These are phyloP conservation scores for Clausena lansium DNA, from an alignment of 345 rosid genomes.

Conservation along the genomic window DNA sequence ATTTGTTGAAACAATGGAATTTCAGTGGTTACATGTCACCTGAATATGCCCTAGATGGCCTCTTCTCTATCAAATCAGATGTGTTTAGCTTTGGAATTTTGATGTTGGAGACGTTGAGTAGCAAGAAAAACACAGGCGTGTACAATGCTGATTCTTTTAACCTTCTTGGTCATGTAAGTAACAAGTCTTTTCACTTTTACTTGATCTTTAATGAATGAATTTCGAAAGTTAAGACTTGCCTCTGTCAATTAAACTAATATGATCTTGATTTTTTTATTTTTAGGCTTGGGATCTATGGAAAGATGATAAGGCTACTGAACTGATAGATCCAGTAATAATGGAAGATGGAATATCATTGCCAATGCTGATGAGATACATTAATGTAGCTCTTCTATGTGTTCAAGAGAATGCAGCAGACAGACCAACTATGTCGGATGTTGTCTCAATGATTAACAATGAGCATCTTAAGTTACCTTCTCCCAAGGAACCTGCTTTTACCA, in stretches of 20 bases:
- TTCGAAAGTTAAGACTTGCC: neutral
- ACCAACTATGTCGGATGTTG: neutral
- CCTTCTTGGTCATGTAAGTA: conserved; percentile 30
- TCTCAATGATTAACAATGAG: neutral
- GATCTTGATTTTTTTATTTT: neutral
- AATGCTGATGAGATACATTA: neutral
- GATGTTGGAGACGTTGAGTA: conserved; percentile 41
- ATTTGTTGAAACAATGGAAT: neutral
- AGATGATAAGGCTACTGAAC: neutral
- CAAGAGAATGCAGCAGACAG: neutral
- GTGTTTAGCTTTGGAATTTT: conserved; percentile 13
- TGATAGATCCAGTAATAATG: neutral
- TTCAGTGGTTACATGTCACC: conserved; percentile 48
- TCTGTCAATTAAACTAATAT: neutral
- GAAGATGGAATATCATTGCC: neutral
- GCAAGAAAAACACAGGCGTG: conserved; percentile 48
- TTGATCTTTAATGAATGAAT: neutral
- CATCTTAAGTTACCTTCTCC: neutral
- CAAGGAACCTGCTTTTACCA: neutral
- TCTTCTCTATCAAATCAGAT: conserved; percentile 12
- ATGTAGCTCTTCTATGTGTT: neutral
- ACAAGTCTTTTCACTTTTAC: neutral
- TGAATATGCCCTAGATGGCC: conserved; percentile 16
- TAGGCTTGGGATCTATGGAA: neutral
- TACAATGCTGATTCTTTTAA: conserved; percentile 25